A percentile compares a stretch with the other conserved stretches of the same genome.
These are phyloP conservation scores for Odonthalia washingtoniensis DNA, from an alignment of 31 red algal species.

Conservation along the genomic window DNA sequence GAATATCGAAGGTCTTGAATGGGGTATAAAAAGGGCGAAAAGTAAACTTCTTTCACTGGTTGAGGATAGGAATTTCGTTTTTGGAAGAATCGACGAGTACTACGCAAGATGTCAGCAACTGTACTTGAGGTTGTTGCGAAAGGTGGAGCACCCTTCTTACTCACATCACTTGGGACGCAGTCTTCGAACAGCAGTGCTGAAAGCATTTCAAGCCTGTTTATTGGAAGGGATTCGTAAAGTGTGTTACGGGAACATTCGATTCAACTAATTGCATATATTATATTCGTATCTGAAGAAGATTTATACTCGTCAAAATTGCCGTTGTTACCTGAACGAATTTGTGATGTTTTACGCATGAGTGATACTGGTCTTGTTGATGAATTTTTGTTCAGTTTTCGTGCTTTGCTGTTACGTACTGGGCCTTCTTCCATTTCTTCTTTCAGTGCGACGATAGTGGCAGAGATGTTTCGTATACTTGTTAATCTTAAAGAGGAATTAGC, in stretches of 20 bases:
- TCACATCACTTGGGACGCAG: conserved; percentile 63
- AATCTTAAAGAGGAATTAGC: conserved; percentile 62
- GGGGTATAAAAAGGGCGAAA: conserved; percentile 74
- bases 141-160: conserved; percentile 61
- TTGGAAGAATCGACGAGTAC: conserved; percentile 63
- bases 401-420: conserved; percentile 70
- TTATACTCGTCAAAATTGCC: conserved; percentile 66
- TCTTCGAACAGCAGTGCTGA: conserved; percentile 41
- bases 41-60: conserved; percentile 67
- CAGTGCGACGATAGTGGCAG: conserved; percentile 74
- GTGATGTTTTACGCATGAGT: conserved; percentile 71
- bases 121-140: conserved; percentile 72
- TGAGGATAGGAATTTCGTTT: conserved; percentile 84
- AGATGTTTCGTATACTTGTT: conserved; percentile 69
- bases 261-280: conserved; percentile 67
- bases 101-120: conserved; percentile 60
- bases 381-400: conserved; percentile 74
- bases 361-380: conserved; percentile 66
- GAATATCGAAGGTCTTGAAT: conserved; percentile 66
- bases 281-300: conserved; percentile 75
- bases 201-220: conserved; percentile 79
- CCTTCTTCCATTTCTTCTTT: conserved; percentile 80
- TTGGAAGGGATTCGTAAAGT: conserved; percentile 76
- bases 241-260: conserved; percentile 67
- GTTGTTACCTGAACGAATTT: conserved; percentile 69